Evolutionary conservation across 352 stramenopile genomes (phyloP).

Genomic region (Globisporangium sylvaticum): DNA sequence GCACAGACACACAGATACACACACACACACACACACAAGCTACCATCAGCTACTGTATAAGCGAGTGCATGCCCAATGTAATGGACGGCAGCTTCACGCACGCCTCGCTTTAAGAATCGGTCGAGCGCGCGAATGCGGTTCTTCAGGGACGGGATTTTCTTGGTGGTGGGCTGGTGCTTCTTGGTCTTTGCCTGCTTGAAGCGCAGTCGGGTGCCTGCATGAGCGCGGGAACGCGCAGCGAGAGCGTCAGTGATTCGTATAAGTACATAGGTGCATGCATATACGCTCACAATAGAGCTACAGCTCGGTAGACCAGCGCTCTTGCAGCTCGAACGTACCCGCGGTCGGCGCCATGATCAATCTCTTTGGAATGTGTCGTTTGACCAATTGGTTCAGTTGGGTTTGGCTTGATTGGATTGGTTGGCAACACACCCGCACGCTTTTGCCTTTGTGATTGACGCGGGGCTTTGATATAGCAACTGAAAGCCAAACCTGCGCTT

Average conservation of each 20-base stretch:
- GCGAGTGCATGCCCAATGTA: not conserved
- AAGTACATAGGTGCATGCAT: not conserved
- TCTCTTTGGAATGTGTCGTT: not conserved
- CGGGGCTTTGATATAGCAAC: not conserved
- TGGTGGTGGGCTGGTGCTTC: slow-evolving; percentile 38
- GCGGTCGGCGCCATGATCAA: slow-evolving; percentile 45
- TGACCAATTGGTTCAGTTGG: not conserved
- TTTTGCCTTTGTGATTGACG: not conserved
- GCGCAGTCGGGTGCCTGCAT: slow-evolving; percentile 65
- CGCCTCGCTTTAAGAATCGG: slow-evolving; percentile 71
- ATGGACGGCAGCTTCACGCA: slow-evolving; percentile 17
- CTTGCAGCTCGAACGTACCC: slow-evolving; percentile 19
- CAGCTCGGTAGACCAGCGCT: not conserved
- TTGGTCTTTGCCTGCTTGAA: slow-evolving; percentile 59
- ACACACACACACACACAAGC: not conserved
- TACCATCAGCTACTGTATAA: not conserved
- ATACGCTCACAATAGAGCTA: not conserved
- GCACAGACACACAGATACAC: not conserved
- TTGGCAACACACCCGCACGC: not conserved
- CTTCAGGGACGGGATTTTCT: slow-evolving; percentile 80
- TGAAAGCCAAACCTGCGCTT: not conserved
- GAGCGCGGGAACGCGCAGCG: not conserved
- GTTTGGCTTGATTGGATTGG: not conserved
- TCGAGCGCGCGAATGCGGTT: slow-evolving; percentile 79
- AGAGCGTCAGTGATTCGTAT: not conserved